Evolutionary conservation across 2,329 filamentous ascomycete species (phyloP).

Genomic region (Fusarium circinatum): DNA sequence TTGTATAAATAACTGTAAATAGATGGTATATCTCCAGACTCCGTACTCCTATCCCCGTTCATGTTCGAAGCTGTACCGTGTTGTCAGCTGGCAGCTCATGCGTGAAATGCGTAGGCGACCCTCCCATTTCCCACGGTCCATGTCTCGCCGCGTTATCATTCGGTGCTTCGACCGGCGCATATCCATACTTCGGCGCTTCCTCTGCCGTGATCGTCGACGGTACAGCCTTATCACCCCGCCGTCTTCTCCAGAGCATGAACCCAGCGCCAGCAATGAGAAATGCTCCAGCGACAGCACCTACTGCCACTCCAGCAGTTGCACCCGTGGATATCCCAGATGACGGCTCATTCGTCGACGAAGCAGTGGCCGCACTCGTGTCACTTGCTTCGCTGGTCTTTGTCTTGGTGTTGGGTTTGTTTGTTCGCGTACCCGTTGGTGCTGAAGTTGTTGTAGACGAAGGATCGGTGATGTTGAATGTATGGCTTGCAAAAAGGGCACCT

Average conservation of each 20-base stretch:
- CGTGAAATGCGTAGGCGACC: background rate
- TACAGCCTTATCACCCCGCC: background rate
- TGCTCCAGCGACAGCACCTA: background rate
- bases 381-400: background rate
- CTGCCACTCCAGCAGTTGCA: background rate
- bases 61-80: background rate
- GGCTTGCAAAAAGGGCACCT: background rate
- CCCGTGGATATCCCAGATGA: background rate
- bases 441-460: background rate
- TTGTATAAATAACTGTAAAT: background rate
- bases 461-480: constrained; percentile 14
- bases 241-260: constrained; percentile 1
- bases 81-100: background rate
- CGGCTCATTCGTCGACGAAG: background rate
- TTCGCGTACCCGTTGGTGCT: background rate
- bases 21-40: background rate
- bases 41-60: background rate
- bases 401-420: background rate
- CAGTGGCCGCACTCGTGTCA: background rate
- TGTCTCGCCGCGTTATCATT: background rate
- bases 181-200: background rate
- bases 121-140: constrained; percentile 6
- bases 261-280: background rate
- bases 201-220: accelerated
- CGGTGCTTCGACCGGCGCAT: background rate